Base-by-base conservation (phyloP, 768 basidiomycete species). In the Pleurotus citrinopileatus region DNA sequence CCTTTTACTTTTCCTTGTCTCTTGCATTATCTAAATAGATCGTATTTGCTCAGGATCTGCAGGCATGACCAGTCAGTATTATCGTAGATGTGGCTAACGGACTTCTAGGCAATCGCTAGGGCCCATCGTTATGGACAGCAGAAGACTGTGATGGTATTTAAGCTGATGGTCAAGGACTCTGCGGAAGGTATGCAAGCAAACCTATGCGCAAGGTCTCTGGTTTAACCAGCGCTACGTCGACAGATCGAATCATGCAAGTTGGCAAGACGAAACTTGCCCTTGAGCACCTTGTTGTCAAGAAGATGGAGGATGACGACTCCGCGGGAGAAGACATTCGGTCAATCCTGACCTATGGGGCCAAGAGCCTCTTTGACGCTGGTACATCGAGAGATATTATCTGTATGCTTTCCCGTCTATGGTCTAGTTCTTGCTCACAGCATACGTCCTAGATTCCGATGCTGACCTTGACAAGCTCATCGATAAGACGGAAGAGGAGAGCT, bases 251-350 rank as follows among this genome's bases (percentile, higher is more conserved):
- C 61, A 79, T 96, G 70, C 86, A 93, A 69, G 82, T 86, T 22
- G 93, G 91, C n/a, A 96, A 96, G 74, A 93, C 91, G 76, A 98
- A 98, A 67, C 80, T 98, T 25, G 87, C 93, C 12, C 75, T 98
- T 7, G 94, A 98, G 61, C 95, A 98, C 71, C 75, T 98, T 13
- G 95, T 98, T 59, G 95, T 98, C 19, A 91, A 97, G 70, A 93
- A 92, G 66, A 94, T 96, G 88, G 91, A 94, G 58, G 89, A 92
- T 52, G 90, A 89, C 42, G 84, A 83, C 29, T 70, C 69, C 3
- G 81, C 74, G 6, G 75, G 84, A 42, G 89, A 89, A 59, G 86
- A 96, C 60, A 77, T 98, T n/a, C 83, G 88, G 63, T 91, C 89
- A 2, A 93, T 97, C 56, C 79, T 98, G 13, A 88, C 90, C 9